Base-by-base conservation (phyloP, 805 yeast species). In the Hemisphaericaspora nanyangensis region DNA sequence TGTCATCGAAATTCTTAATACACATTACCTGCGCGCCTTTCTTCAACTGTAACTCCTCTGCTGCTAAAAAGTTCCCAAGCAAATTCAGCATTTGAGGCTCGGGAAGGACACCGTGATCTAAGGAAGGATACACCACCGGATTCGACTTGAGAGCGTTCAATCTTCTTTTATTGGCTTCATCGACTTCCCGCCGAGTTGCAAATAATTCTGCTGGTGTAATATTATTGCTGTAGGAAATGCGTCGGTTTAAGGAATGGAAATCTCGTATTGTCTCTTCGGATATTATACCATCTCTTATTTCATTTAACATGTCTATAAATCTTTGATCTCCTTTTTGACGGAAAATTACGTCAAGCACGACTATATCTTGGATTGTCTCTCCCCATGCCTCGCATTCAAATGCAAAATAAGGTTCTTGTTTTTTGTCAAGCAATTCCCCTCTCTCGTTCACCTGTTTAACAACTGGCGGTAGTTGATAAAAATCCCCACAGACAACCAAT, bases 1-100 rank as follows among this genome's bases (percentile, higher is more conserved):
- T 71, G 20, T 76, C 82, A 53, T 83, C 91, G 40, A 80, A 70
- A 52, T 85, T 85, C 54, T 85, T 85, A 34, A 85, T 71, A 70
- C 85, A 77, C 91, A 85, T 85, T 1, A 85, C 95, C 59, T 85
- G 93, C 0, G 91, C 87, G 32, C 83, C 83, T 39, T 72, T 72
- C 51, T 84, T 85, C 50, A 85, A 61, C 6, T 65, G 65, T 11
- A 85, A 54, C 27, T 60, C 61, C 27, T 68, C 63, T 2, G 87
- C 85, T 1, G 89, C 85, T 50, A 85, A 58, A 46, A 83, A 80
- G 48, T 79, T 77, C 17, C 70, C 65, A 10, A 82, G 56, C 17
- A 81, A 51, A 37, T 61, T 66, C 35, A 67, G 67, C 33, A 74
- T 63, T 17, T 65, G 60, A 2, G 61, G 71, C 4, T 57, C 57